phyloP scores from a whole-genome alignment of 2,329 filamentous ascomycete species.

The Beauveria sp. region DNA sequence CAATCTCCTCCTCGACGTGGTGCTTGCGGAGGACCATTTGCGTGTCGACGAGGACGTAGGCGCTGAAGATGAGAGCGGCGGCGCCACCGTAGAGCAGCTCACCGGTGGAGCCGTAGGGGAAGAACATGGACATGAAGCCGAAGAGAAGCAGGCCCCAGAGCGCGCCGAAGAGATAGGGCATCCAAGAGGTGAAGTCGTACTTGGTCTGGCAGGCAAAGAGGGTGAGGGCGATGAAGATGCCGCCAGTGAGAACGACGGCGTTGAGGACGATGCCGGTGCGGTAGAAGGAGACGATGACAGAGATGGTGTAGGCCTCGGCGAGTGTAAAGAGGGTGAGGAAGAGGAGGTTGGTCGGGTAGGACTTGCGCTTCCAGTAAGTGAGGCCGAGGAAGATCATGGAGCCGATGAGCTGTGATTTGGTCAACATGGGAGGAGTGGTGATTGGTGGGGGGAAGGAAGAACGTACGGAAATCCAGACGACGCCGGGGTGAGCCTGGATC shows the following conservation, averaged over 20 bases:
- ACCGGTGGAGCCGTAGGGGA: conserved; percentile 71
- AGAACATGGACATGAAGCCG: conserved; percentile 85
- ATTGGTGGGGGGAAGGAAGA: neutral
- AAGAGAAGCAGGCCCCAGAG: conserved; percentile 90
- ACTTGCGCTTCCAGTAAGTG: conserved; percentile 93
- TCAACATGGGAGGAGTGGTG: neutral
- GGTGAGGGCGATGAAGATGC: conserved; percentile 71
- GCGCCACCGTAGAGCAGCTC: conserved; percentile 82
- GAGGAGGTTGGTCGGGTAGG: conserved; percentile 87
- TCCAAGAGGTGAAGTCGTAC: conserved; percentile 97
- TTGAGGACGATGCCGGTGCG: conserved; percentile 76
- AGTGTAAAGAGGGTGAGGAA: conserved; percentile 88
- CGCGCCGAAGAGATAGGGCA: conserved; percentile 85
- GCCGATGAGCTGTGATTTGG: conserved; percentile 54
- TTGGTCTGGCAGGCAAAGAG: conserved; percentile 94
- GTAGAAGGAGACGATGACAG: conserved; percentile 88
- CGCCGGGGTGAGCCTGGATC: conserved; percentile 76
- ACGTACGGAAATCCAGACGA: conserved; percentile 75
- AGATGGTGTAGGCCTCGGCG: conserved; percentile 88
- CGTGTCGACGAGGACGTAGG: conserved; percentile 92
- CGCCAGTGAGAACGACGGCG: conserved; percentile 80
- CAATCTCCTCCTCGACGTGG: conserved; percentile 97
- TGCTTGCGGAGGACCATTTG: conserved; percentile 93
- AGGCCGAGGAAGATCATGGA: conserved; percentile 77
- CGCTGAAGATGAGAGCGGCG: conserved; percentile 82